These are phyloP conservation scores for Monosporascus sp. DNA, from an alignment of 2,329 filamentous ascomycete genomes.

Conservation along the genomic window DNA sequence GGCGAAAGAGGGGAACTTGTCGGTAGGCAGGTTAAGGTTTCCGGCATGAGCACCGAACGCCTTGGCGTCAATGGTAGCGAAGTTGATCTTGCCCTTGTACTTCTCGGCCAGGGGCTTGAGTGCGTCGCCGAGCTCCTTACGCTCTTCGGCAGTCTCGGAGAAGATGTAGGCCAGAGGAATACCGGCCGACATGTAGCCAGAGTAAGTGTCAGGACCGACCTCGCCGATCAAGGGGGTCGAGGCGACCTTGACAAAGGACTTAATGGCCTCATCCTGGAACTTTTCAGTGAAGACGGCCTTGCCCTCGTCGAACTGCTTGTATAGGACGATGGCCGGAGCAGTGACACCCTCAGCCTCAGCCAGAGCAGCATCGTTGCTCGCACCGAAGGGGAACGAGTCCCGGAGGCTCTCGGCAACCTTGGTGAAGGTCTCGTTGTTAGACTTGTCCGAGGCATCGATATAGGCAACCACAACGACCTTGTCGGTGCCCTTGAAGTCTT, in stretches of 20 bases:
- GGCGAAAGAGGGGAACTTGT: conserved; percentile 95
- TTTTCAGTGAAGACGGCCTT: conserved; percentile 79
- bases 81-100: conserved; percentile 92
- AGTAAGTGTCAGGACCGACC: conserved; percentile 95
- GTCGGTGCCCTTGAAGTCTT: conserved; percentile 96
- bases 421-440: conserved; percentile 80
- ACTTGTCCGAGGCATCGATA: conserved; percentile 74
- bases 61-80: conserved; percentile 95
- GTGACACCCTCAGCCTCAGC: conserved; percentile 88
- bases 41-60: conserved; percentile 88
- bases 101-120: conserved; percentile 86
- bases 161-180: conserved; percentile 97
- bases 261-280: conserved; percentile 76
- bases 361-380: conserved; percentile 74
- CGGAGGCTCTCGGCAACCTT: conserved; percentile 70
- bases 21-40: conserved; percentile 94
- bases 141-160: conserved; percentile 86
- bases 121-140: conserved; percentile 67
- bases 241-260: conserved; percentile 76
- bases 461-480: conserved; percentile 94
- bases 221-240: conserved; percentile 90
- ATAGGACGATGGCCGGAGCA: conserved; percentile 82
- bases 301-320: conserved; percentile 97
- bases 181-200: conserved; percentile 87
- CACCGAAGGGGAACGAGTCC: conserved; percentile 89